A percentile compares a stretch with the other conserved stretches of the same genome.
phyloP scores from a whole-genome alignment of 1,284 basidiomycete species.

The Leccinum cinnamomeum region DNA sequence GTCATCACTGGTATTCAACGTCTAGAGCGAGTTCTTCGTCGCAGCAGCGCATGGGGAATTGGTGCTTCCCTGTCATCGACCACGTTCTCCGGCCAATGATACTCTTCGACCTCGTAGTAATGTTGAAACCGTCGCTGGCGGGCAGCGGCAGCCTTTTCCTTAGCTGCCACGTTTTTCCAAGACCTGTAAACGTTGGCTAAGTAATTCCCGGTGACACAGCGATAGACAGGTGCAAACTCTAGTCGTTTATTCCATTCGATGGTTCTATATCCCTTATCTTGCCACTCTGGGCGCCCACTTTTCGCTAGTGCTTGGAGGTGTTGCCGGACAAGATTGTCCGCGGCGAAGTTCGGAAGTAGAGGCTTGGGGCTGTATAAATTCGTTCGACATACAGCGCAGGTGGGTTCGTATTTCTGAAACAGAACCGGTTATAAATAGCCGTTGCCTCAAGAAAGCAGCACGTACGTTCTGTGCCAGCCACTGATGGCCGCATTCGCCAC shows the following conservation, averaged over 20 bases:
- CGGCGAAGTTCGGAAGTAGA: slow-evolving; percentile 52
- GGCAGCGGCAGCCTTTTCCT: slow-evolving; percentile 13
- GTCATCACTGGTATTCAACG: slow-evolving; percentile 6
- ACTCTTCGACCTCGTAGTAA: slow-evolving; percentile 16
- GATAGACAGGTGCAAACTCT: slow-evolving; percentile 38
- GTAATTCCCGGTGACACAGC: neutral
- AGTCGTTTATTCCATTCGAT: slow-evolving; percentile 47
- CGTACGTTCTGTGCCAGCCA: slow-evolving; percentile 49
- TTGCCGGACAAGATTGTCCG: slow-evolving; percentile 51
- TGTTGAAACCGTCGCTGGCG: slow-evolving; percentile 14
- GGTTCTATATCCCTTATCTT: slow-evolving; percentile 40
- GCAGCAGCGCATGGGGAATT: slow-evolving; percentile 7
- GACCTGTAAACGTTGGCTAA: slow-evolving; percentile 19
- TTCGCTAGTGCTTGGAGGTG: slow-evolving; percentile 43
- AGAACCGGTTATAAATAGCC: slow-evolving; percentile 5
- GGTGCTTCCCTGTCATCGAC: slow-evolving; percentile 3
- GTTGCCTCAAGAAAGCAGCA: neutral
- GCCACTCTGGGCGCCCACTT: slow-evolving; percentile 47
- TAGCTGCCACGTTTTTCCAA: slow-evolving; percentile 28
- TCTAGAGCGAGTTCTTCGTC: slow-evolving; percentile 22
- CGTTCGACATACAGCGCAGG: slow-evolving; percentile 52
- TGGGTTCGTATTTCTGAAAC: slow-evolving; percentile 36
- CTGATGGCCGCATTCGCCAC: slow-evolving; percentile 51
- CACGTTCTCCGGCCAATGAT: slow-evolving; percentile 8
- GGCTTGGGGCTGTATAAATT: slow-evolving; percentile 36